A percentile compares a stretch with the other conserved stretches of the same genome.
phyloP scores from a whole-genome alignment of 2,329 filamentous ascomycete species.

The Orbilia javanica region DNA sequence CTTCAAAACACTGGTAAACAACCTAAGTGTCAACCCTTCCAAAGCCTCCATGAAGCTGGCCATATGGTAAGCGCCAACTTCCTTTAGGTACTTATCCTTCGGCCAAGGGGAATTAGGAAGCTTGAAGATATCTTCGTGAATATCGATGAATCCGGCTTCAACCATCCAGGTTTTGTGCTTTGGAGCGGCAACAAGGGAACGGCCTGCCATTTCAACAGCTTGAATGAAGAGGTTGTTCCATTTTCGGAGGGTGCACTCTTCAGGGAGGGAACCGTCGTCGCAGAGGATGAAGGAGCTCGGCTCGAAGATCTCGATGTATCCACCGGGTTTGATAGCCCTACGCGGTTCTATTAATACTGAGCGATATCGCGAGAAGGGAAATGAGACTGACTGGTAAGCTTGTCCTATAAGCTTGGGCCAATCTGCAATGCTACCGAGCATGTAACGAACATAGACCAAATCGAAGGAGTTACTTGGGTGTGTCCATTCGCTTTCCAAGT shows the following conservation, averaged over 20 bases:
- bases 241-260: constrained; percentile 29
- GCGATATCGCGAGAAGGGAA: background rate
- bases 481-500: constrained; percentile 63
- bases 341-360: background rate
- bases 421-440: constrained; percentile 61
- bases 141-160: constrained; percentile 70
- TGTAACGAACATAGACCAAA: constrained; percentile 62
- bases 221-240: constrained; percentile 59
- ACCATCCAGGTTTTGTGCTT: constrained; percentile 54
- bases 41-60: constrained; percentile 60
- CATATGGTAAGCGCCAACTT: constrained; percentile 61
- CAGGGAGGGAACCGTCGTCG: constrained; percentile 64
- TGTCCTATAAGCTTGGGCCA: constrained; percentile 60
- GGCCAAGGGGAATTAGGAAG: constrained; percentile 72
- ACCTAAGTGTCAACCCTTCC: constrained; percentile 60
- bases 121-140: constrained; percentile 69
- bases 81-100: constrained; percentile 63
- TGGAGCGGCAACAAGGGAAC: constrained; percentile 53
- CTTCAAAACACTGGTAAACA: constrained; percentile 59
- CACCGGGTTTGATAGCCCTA: constrained; percentile 60
- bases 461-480: constrained; percentile 62
- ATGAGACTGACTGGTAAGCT: constrained; percentile 68
- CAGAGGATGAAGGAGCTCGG: constrained; percentile 71
- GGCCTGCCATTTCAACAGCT: constrained; percentile 51
- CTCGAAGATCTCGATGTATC: constrained; percentile 59